Evolutionary conservation across 2,329 filamentous ascomycete genomes (phyloP), one percentile per base, ranked within the genome.

Genomic region (Phoma sp.): DNA sequence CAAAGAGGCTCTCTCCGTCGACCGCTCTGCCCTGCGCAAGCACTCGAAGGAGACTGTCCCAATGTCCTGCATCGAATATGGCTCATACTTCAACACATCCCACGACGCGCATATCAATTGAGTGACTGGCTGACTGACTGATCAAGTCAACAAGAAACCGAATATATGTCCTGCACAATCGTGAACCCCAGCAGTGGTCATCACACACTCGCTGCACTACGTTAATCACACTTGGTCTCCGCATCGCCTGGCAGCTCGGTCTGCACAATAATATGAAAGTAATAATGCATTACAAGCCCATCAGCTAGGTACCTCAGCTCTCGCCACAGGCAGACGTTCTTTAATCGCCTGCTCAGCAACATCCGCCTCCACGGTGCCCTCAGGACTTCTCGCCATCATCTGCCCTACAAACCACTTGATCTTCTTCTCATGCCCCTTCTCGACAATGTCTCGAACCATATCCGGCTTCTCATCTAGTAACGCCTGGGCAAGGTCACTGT

Each of bases 381-480:
- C 84, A 25, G 82, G 79, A 25, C 84, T 85, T 57, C 77, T 75
- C 39, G 84, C 78, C 75, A 89, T 86, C 84, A 90, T 88, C 71
- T 88, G 84, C 10, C 88, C 88, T 13, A 90, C 82, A 63, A 90
- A 83, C 78, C 84, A 90, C 64, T 85, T 86, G 6, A 88, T 71
- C 72, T 90, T 90, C n/a, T 85, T 85, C 27, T 78, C 76, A 61
- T 88, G 85, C 0, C 83, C 82, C 65, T 84, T 86, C 41, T 80
- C 77, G 37, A 81, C 77, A 44, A 89, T 86, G 47, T 86, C 82
- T 49, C 80, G 76, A 2, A 87, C 85, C 76, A 87, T 83, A 33
- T 83, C 77, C 1, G 79, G 78, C 56, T 87, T 85, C 53, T 80
- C 77, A 1, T 77, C 73, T 43, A 89, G 75, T 12, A 88, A 76